Evolutionary conservation across 768 basidiomycete genomes (phyloP), one percentile per base, ranked within the genome.

Genomic region (Boletus pseudopeckii): DNA sequence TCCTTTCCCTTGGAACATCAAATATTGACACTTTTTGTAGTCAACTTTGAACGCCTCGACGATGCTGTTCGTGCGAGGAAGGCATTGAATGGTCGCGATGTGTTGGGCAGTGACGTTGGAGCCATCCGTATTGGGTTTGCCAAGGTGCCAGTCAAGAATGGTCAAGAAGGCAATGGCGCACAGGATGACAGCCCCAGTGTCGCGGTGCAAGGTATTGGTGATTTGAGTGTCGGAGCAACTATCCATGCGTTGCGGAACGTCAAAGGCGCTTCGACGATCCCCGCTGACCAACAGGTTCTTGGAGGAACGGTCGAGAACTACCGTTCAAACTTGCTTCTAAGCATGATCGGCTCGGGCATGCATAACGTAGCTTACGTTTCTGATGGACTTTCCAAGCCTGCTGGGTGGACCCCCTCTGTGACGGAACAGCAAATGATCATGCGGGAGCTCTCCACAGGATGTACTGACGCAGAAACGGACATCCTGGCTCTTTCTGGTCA

Each of bases 391-490:
- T 67, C 76, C 48, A 87, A 86, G 67, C 77, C 83, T 38, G 75
- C 82, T 57, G 82, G 83, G n/a, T 87, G 84, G 82, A 71, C 77
- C 30, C 79, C 84, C 9, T 82, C 84, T 6, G 84, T 95, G 50
- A 94, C 91, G 3, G 96, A 98, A 71, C 91, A 94, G 67, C 95
- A 98, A 72, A 91, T 97, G 88, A 88, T 99, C 58, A 88, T 98
- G 88, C 84, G 86, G 65, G 93, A 98, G 70, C 79, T 99, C 18
- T 86, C 89, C 64, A 83, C 77, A 26, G 88, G 93, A 36, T 80
- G 81, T 54, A 68, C 75, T 1, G 90, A 94, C 56, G 85, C 90
- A 7, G 94, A 96, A 64, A 78, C 79, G 36, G 93, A 98, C 64
- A 83, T 98, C 49, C 84, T 84, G 62, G 83, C 88, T 26, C 83